Percentiles rank a stretch among this genome's conserved stretches.
These are phyloP conservation scores for Sphagnum magellanicum DNA, from an alignment of 228 moss, liverwort and hornwort genomes.

Conservation along the genomic window DNA sequence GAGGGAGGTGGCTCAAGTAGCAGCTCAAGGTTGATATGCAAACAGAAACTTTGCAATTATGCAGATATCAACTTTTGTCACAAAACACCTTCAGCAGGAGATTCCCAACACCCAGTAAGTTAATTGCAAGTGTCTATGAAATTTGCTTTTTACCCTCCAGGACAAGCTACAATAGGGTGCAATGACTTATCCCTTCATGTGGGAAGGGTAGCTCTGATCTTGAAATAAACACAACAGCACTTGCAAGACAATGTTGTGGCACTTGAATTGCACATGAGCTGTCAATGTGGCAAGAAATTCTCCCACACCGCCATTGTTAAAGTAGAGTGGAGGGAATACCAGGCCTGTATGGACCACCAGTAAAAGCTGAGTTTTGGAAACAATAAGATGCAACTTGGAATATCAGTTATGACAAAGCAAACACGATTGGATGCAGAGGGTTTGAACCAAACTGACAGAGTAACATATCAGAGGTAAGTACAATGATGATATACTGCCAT, in stretches of 20 bases:
- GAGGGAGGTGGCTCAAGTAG: conserved; percentile 53
- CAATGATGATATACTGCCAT: conserved; percentile 84
- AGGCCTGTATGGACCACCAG: conserved; percentile 41
- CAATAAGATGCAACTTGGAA: not conserved
- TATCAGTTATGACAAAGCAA: too few relatives aligned
- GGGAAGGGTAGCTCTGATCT: too few relatives aligned
- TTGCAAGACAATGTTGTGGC: not conserved
- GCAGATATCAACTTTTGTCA: too few relatives aligned
- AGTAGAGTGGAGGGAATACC: conserved; percentile 73
- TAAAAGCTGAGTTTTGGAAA: not conserved
- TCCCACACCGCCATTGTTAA: conserved; percentile 80
- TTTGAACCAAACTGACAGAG: too few relatives aligned
- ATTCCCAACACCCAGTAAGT: too few relatives aligned
- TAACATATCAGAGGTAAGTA: conserved; percentile 61
- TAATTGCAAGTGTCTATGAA: not conserved
- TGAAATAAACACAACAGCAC: too few relatives aligned
- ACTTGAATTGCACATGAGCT: conserved; percentile 63
- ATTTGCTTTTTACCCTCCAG: too few relatives aligned
- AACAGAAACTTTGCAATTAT: too few relatives aligned
- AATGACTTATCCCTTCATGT: too few relatives aligned
- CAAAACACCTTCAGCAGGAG: too few relatives aligned
- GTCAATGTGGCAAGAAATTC: conserved; percentile 73
- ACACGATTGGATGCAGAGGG: too few relatives aligned
- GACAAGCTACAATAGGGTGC: too few relatives aligned
- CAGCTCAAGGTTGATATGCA: conserved; percentile 13